A percentile compares a stretch with the other conserved stretches of the same genome.
Conservation (phyloP, 352 stramenopile species). For the Pseudoperonospora humuli region DNA sequence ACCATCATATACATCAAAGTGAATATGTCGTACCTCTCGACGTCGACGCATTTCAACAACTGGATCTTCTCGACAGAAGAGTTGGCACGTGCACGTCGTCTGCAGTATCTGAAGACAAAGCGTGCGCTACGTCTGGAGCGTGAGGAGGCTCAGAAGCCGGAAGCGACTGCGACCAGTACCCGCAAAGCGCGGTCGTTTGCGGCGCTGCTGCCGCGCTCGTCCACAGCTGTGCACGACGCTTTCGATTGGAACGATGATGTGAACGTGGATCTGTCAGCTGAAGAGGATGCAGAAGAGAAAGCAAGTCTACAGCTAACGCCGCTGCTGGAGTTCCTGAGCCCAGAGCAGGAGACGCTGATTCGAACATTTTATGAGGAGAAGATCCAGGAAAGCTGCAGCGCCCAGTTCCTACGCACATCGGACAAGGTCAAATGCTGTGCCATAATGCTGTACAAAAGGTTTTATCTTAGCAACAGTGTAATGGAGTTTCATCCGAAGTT, state of each 20-base stretch:
- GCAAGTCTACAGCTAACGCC: conserved; percentile 37
- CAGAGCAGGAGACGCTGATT: conserved; percentile 57
- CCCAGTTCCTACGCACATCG: conserved; percentile 73
- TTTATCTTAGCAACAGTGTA: conserved; percentile 85
- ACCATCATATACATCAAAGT: too few relatives aligned
- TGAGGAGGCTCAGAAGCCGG: conserved; percentile 32
- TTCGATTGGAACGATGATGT: conserved; percentile 76
- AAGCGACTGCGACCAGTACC: conserved; percentile 6
- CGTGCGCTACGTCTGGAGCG: conserved; percentile 54
- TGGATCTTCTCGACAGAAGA: conserved; percentile 74
- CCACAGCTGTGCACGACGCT: conserved; percentile 47
- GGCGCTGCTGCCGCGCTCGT: conserved; percentile 54
- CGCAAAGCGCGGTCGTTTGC: conserved; percentile 79
- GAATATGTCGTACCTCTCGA: conserved; percentile 72
- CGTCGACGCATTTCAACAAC: conserved; percentile 87
- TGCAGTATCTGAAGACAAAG: conserved; percentile 62
- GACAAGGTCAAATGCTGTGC: conserved; percentile 85
- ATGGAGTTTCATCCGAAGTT: conserved; percentile 87
- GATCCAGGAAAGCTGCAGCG: conserved; percentile 77
- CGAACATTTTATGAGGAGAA: conserved; percentile 74
- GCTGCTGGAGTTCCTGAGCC: conserved; percentile 49
- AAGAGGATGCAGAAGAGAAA: conserved; percentile 50
- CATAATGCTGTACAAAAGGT: conserved; percentile 83
- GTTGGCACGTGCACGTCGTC: conserved; percentile 39
- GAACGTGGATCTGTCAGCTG: conserved; percentile 30